These are phyloP conservation scores for Ascochyta rabiei DNA, from an alignment of 2,329 filamentous ascomycete species.

Conservation along the genomic window DNA sequence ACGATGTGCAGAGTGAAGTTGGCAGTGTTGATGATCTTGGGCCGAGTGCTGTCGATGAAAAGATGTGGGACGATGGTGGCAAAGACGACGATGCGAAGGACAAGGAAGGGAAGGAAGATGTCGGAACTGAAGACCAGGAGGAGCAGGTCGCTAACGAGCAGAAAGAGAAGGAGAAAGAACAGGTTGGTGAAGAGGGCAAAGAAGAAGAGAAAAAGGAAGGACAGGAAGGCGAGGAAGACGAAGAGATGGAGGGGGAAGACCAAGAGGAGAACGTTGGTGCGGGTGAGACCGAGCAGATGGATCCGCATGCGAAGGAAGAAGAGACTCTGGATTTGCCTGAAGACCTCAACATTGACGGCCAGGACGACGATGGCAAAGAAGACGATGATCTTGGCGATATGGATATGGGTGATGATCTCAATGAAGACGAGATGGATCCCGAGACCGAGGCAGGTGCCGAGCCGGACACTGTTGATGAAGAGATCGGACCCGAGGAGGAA, in stretches of 20 bases:
- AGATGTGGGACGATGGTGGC: slow-evolving; percentile 94
- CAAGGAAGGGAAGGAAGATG: slow-evolving; percentile 68
- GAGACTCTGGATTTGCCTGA: slow-evolving; percentile 84
- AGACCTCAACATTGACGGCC: slow-evolving; percentile 80
- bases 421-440: slow-evolving; percentile 41
- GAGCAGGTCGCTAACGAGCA: slow-evolving; percentile 56
- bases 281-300: slow-evolving; percentile 69
- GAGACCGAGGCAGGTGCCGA: slow-evolving; percentile 38
- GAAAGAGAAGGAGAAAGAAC: slow-evolving; percentile 55
- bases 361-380: slow-evolving; percentile 64
- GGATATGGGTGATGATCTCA: slow-evolving; percentile 45
- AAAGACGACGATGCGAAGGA: slow-evolving; percentile 82
- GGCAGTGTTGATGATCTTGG: slow-evolving; percentile 92
- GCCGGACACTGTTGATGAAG: slow-evolving; percentile 43
- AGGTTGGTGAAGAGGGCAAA: slow-evolving; percentile 63
- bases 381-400: slow-evolving; percentile 51
- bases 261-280: slow-evolving; percentile 67
- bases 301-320: slow-evolving; percentile 80
- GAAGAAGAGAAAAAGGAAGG: slow-evolving; percentile 67
- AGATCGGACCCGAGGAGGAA: slow-evolving; percentile 41
- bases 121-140: slow-evolving; percentile 57
- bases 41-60: slow-evolving; percentile 90
- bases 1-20: slow-evolving; percentile 82
- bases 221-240: slow-evolving; percentile 63
- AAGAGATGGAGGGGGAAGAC: slow-evolving; percentile 63